Conservation (phyloP, 2,329 filamentous ascomycete species). For the Elsinoe batatas region DNA sequence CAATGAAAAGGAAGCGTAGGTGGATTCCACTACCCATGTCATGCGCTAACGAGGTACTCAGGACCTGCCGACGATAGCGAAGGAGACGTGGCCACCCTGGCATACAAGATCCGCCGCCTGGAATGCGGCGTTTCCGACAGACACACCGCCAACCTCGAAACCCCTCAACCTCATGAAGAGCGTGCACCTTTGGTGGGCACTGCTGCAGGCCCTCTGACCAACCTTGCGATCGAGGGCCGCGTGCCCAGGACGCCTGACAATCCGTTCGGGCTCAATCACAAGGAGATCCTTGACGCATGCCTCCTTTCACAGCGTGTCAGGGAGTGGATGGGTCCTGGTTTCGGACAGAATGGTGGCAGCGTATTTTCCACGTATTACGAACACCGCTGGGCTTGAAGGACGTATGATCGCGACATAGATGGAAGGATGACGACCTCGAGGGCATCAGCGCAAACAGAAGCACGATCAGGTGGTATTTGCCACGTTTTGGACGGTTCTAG, state of each 20-base stretch:
- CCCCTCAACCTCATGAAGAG: no score
- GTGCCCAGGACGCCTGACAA: neutral
- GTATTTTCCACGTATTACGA: no score
- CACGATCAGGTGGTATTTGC: no score
- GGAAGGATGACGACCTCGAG: no score
- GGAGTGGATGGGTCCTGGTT: neutral
- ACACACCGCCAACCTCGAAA: neutral
- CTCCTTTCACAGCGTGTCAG: neutral
- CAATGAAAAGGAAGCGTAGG: neutral
- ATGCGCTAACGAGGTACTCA: neutral
- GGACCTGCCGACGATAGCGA: neutral
- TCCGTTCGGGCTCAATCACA: neutral
- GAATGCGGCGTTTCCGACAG: neutral
- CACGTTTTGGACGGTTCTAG: no score
- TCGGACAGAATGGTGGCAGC: no score
- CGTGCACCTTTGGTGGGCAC: no score
- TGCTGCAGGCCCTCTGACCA: no score
- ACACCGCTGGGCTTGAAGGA: no score
- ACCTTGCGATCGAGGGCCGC: no score
- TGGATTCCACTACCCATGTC: neutral
- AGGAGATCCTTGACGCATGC: neutral
- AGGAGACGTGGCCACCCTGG: neutral
- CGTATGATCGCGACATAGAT: no score
- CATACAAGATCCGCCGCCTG: neutral
- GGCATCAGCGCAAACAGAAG: no score